Evolutionary conservation across 495 filamentous ascomycete genomes (phyloP).

Genomic region (Neurospora sp.): DNA sequence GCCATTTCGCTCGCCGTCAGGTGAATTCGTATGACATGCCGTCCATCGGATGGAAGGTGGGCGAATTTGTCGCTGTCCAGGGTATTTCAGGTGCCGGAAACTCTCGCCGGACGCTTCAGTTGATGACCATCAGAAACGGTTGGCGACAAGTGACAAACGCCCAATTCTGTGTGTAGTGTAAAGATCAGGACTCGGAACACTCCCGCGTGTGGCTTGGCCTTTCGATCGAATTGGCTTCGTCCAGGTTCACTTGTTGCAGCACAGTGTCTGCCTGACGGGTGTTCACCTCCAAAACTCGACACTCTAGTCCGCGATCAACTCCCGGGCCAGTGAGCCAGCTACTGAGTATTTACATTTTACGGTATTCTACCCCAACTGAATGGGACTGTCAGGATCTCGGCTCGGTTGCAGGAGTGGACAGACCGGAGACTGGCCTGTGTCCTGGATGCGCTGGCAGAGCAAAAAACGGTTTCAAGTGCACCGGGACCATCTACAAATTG

Average conservation of each 20-base stretch:
- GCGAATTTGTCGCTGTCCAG: neutral
- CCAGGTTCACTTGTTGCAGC: neutral
- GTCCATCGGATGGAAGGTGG: neutral
- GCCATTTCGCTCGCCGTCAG: neutral
- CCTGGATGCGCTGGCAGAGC: neutral
- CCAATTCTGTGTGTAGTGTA: neutral
- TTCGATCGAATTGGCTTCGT: neutral
- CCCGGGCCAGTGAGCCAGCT: neutral
- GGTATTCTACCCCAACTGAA: neutral
- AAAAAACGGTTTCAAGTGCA: neutral
- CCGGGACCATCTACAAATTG: neutral
- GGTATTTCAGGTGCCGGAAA: neutral
- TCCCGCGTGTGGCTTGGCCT: neutral
- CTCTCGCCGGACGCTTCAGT: neutral
- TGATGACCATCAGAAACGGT: neutral
- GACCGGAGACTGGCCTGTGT: neutral
- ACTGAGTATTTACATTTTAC: neutral
- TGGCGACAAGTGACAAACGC: neutral
- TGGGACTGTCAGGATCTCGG: neutral
- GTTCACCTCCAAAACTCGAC: neutral
- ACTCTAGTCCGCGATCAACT: neutral
- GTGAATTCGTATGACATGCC: neutral
- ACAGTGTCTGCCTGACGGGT: neutral
- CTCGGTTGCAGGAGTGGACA: neutral
- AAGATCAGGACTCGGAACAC: neutral